phyloP scores from a whole-genome alignment of 352 stramenopile species.

The Phytophthora litchii region DNA sequence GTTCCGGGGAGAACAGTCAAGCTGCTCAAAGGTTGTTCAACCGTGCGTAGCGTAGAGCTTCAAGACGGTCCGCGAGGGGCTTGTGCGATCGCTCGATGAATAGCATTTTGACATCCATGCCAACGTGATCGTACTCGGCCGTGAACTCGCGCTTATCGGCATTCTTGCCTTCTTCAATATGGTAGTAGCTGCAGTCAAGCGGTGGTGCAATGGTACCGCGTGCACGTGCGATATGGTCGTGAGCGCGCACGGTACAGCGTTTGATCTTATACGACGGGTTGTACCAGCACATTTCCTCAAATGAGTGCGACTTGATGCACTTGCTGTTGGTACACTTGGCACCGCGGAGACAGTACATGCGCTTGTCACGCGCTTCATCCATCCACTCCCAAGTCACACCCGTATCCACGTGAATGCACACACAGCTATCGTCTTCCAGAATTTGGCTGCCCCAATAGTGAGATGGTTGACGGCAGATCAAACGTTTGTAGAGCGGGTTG shows the following conservation, averaged over 20 bases:
- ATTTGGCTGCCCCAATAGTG: conserved; percentile 53
- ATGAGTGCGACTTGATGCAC: conserved; percentile 51
- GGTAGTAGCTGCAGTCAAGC: conserved; percentile 42
- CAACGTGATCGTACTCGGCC: conserved; percentile 44
- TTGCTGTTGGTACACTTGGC: conserved; percentile 41
- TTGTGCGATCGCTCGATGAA: conserved; percentile 52
- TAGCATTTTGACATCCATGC: conserved; percentile 43
- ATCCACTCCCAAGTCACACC: conserved; percentile 50
- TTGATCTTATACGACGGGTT: conserved; percentile 56
- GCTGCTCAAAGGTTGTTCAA: conserved; percentile 28
- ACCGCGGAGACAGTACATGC: conserved; percentile 35
- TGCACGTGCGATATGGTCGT: conserved; percentile 35
- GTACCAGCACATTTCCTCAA: conserved; percentile 59
- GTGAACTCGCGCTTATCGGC: conserved; percentile 39
- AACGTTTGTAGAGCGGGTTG: conserved; percentile 57
- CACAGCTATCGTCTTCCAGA: conserved; percentile 48
- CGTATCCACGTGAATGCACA: conserved; percentile 54
- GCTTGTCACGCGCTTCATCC: conserved; percentile 34
- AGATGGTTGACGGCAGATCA: conserved; percentile 45
- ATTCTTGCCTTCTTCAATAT: conserved; percentile 46
- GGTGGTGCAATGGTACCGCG: conserved; percentile 35
- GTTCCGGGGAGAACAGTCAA: neutral
- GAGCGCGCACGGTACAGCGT: conserved; percentile 37
- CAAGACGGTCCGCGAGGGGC: conserved; percentile 38
- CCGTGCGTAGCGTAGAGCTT: conserved; percentile 34